These are phyloP conservation scores for Exophiala sp. DNA, from an alignment of 2,329 filamentous ascomycete species.

Conservation along the genomic window DNA sequence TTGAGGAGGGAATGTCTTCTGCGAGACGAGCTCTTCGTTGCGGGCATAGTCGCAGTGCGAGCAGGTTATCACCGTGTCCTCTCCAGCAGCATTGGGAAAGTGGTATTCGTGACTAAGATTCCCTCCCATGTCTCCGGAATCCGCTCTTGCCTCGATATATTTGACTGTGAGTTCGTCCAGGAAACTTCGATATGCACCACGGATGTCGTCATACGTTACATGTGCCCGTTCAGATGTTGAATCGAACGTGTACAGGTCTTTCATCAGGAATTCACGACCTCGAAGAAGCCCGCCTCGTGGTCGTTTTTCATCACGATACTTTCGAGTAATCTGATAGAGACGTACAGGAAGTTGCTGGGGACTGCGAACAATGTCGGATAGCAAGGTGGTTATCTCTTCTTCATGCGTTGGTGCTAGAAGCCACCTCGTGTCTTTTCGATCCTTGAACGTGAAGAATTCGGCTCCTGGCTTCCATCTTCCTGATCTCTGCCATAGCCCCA, in stretches of 20 bases:
- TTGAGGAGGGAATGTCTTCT: slow-evolving; percentile 12
- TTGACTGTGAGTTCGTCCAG: slow-evolving; percentile 79
- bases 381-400: slow-evolving; percentile 84
- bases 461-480: slow-evolving; percentile 70
- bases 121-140: slow-evolving; percentile 94
- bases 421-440: slow-evolving; percentile 68
- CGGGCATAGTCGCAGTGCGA: slow-evolving; percentile 65
- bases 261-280: slow-evolving; percentile 92
- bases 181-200: slow-evolving; percentile 65
- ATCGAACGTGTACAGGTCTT: slow-evolving; percentile 97
- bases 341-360: slow-evolving; percentile 81
- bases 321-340: slow-evolving; percentile 87
- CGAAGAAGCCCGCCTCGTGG: slow-evolving; percentile 83
- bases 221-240: slow-evolving; percentile 60
- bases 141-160: slow-evolving; percentile 77
- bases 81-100: slow-evolving; percentile 69
- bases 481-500: slow-evolving; percentile 74
- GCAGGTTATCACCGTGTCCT: slow-evolving; percentile 79
- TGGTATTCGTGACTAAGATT: slow-evolving; percentile 93
- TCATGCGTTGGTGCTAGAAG: slow-evolving; percentile 91
- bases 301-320: slow-evolving; percentile 88
- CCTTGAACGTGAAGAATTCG: slow-evolving; percentile 67
- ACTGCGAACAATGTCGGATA: slow-evolving; percentile 66
- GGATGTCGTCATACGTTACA: slow-evolving; percentile 71
- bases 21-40: slow-evolving; percentile 77